Conservation (phyloP, 2,329 filamentous ascomycete genomes). For the Raffaelea ambrosiae region DNA sequence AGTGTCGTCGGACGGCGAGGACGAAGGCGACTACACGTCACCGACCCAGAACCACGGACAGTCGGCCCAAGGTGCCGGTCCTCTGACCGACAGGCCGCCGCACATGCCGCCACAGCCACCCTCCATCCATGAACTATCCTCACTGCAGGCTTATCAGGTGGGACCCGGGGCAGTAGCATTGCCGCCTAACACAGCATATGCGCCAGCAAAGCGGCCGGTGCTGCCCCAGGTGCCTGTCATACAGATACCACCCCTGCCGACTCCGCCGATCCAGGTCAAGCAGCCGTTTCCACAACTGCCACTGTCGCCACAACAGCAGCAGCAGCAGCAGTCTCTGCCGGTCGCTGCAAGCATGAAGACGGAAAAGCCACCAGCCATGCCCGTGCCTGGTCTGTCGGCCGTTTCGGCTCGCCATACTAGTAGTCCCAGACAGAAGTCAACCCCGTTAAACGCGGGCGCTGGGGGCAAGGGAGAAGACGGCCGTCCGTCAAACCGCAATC, state of each 20-base stretch:
- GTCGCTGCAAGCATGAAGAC: not conserved
- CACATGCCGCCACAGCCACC: too few species aligned
- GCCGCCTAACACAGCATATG: not conserved
- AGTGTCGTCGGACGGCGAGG: conserved; percentile 44
- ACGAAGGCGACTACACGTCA: conserved; percentile 29
- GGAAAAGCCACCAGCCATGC: not conserved
- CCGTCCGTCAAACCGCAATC: conserved; percentile 31
- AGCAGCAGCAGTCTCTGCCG: not conserved
- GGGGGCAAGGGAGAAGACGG: conserved; percentile 22
- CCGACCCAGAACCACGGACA: conserved; percentile 14
- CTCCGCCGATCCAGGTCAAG: conserved; percentile 1
- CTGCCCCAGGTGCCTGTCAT: not conserved
- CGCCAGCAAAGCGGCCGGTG: not conserved
- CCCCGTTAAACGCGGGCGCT: conserved; percentile 2
- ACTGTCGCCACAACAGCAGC: not conserved
- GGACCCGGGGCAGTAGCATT: too few species aligned
- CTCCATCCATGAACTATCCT: too few species aligned
- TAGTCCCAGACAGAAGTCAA: conserved; percentile 8
- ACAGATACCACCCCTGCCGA: conserved; percentile 5
- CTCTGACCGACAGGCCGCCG: too few species aligned
- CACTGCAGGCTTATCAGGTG: too few species aligned
- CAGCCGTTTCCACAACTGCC: not conserved
- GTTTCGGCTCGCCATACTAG: conserved; percentile 1
- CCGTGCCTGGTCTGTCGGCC: conserved; percentile 2
- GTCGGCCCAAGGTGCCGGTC: conserved; percentile 15